A percentile compares a stretch with the other conserved stretches of the same genome.
Conservation (phyloP, 306 rosid genomes). For the Astragalus membranaceus region DNA sequence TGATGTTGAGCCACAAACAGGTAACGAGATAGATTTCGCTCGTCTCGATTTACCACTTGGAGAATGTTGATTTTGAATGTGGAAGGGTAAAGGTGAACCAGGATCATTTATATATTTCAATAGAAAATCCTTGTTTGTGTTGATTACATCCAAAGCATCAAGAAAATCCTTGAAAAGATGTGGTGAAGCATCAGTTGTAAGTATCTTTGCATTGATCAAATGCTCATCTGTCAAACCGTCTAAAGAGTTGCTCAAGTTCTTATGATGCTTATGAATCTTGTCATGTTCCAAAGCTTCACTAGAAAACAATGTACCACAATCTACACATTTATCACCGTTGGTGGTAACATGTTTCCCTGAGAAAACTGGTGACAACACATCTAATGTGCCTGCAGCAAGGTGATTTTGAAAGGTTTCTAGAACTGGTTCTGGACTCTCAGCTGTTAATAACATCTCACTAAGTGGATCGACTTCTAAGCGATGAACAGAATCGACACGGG, state of each 20-base stretch:
- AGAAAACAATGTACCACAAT: slow-evolving; percentile 20
- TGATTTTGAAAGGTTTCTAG: slow-evolving; percentile 20
- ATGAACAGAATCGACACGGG: slow-evolving; percentile 22
- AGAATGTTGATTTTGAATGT: slow-evolving; percentile 27
- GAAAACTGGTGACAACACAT: slow-evolving; percentile 10
- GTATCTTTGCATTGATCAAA: slow-evolving; percentile 31
- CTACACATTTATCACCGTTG: slow-evolving; percentile 18
- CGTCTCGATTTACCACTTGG: slow-evolving; percentile 18
- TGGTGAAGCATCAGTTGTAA: slow-evolving; percentile 41
- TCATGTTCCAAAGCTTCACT: not conserved
- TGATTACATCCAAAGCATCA: slow-evolving; percentile 55
- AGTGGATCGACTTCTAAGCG: slow-evolving; percentile 32
- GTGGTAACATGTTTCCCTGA: slow-evolving; percentile 16
- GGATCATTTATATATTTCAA: slow-evolving; percentile 46
- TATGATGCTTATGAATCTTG: slow-evolving; percentile 23
- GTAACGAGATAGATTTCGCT: slow-evolving; percentile 46
- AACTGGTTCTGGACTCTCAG: slow-evolving; percentile 22
- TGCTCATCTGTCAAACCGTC: slow-evolving; percentile 23
- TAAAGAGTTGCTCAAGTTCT: not conserved
- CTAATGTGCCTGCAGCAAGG: slow-evolving; percentile 13
- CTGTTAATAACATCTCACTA: slow-evolving; percentile 16
- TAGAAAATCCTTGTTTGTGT: slow-evolving; percentile 43
- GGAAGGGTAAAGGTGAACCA: slow-evolving; percentile 39
- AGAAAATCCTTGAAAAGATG: slow-evolving; percentile 49
- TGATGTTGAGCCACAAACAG: slow-evolving; percentile 20